phyloP scores from a whole-genome alignment of 1,139 yeast species.

The Suhomyces yuchorum region DNA sequence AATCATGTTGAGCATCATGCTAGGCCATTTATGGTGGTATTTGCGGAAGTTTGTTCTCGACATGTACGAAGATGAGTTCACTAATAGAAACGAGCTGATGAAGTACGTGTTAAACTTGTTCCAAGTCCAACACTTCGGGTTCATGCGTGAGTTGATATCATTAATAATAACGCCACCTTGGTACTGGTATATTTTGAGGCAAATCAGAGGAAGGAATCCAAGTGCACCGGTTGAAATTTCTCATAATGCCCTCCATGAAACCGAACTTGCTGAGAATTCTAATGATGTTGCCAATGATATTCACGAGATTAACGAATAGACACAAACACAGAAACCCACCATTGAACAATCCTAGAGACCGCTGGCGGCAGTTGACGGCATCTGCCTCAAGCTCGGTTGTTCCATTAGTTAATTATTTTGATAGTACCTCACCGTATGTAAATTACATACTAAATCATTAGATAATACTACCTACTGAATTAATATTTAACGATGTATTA shows the following conservation, averaged over 20 bases:
- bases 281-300: neutral
- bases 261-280: neutral
- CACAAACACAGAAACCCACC: too few relatives aligned
- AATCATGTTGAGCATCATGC: constrained; percentile 22
- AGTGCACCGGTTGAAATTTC: neutral
- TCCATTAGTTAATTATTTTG: too few relatives aligned
- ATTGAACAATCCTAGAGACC: neutral
- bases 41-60: constrained; percentile 26
- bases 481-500: neutral
- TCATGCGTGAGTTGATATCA: constrained; percentile 15
- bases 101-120: neutral
- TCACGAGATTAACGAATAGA: neutral
- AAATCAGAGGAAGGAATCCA: neutral
- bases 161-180: constrained; percentile 39
- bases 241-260: neutral
- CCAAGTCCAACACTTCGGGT: neutral
- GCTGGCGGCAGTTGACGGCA: neutral
- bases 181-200: constrained; percentile 31
- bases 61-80: constrained; percentile 25
- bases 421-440: too few relatives aligned
- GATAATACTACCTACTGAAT: neutral
- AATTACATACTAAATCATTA: too few relatives aligned
- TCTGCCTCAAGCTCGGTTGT: neutral
- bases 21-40: constrained; percentile 48
- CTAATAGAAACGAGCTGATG: constrained; percentile 14